Conservation (phyloP, 2,329 filamentous ascomycete genomes). For the Sporothrix euskadiensis region DNA sequence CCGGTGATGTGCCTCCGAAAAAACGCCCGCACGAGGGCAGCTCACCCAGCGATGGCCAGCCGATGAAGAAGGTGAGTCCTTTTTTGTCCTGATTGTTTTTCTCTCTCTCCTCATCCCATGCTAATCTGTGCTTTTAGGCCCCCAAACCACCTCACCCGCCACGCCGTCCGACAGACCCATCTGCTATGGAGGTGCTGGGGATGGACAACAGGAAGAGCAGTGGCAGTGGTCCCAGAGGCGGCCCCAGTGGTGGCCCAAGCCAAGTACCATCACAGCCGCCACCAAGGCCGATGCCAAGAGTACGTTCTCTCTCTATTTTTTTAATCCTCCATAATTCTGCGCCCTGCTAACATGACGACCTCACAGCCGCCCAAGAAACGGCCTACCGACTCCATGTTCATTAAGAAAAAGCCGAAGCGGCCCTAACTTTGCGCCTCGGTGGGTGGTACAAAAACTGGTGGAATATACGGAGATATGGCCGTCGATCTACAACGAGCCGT, state of each 20-base stretch:
- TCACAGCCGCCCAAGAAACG: slow-evolving; percentile 40
- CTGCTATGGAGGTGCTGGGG: slow-evolving; percentile 55
- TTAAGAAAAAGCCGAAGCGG: slow-evolving; percentile 37
- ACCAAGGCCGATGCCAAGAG: slow-evolving; percentile 21
- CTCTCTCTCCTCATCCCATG: background rate
- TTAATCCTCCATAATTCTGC: background rate
- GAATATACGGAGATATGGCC: background rate
- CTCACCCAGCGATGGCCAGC: slow-evolving; percentile 35
- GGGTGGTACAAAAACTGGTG: background rate
- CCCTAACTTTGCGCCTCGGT: background rate
- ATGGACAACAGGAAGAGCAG: slow-evolving; percentile 37
- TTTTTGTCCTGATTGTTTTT: background rate
- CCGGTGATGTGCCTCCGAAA: slow-evolving; percentile 38
- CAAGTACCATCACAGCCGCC: slow-evolving; percentile 21
- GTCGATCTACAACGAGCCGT: background rate
- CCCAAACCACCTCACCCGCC: slow-evolving; percentile 26
- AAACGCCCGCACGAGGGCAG: slow-evolving; percentile 49
- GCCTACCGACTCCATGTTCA: slow-evolving; percentile 47
- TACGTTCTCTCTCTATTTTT: background rate
- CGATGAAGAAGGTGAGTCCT: slow-evolving; percentile 44
- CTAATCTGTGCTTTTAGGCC: background rate
- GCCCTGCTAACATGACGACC: background rate
- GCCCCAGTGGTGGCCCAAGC: background rate
- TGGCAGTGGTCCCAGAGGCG: slow-evolving; percentile 34
- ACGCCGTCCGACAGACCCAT: slow-evolving; percentile 46